phyloP scores from a whole-genome alignment of 2,329 filamentous ascomycete genomes.

The Davidsoniella australis region DNA sequence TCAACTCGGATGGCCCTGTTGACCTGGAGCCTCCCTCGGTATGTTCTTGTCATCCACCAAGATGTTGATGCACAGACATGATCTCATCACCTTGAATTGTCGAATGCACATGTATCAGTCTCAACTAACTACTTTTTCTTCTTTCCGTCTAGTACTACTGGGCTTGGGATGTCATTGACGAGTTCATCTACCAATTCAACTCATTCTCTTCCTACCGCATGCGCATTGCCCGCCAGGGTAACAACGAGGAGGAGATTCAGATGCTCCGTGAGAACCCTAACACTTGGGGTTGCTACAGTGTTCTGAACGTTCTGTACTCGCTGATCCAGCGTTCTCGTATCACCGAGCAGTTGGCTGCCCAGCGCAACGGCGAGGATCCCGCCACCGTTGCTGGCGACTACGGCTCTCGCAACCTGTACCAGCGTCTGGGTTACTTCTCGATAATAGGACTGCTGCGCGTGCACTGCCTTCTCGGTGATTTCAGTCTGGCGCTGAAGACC shows the following conservation, averaged over 20 bases:
- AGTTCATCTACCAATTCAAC: constrained; percentile 99
- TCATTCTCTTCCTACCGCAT: constrained; percentile 96
- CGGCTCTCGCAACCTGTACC: constrained; percentile 82
- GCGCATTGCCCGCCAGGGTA: constrained; percentile 63
- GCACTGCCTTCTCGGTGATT: constrained; percentile 91
- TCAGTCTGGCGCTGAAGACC: constrained; percentile 94
- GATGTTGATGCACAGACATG: no score
- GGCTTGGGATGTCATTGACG: constrained; percentile 99
- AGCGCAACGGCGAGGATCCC: constrained; percentile 86
- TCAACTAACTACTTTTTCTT: constrained; percentile 6
- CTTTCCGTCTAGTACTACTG: constrained; percentile 62
- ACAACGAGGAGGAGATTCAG: constrained; percentile 83
- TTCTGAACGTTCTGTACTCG: constrained; percentile 97
- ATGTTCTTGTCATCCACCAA: constrained; percentile 25
- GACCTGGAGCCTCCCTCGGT: constrained; percentile 94
- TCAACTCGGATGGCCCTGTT: constrained; percentile 97
- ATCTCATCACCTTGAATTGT: no score
- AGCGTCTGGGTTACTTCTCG: constrained; percentile 98
- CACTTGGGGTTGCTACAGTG: constrained; percentile 98
- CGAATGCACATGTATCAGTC: background rate
- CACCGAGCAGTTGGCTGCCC: constrained; percentile 86
- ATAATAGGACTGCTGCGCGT: constrained; percentile 94
- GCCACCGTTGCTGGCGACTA: constrained; percentile 84
- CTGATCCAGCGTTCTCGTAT: constrained; percentile 97
- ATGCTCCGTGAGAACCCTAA: constrained; percentile 92